Conservation (phyloP, 1,139 yeast genomes). For the Candida smagusa region DNA sequence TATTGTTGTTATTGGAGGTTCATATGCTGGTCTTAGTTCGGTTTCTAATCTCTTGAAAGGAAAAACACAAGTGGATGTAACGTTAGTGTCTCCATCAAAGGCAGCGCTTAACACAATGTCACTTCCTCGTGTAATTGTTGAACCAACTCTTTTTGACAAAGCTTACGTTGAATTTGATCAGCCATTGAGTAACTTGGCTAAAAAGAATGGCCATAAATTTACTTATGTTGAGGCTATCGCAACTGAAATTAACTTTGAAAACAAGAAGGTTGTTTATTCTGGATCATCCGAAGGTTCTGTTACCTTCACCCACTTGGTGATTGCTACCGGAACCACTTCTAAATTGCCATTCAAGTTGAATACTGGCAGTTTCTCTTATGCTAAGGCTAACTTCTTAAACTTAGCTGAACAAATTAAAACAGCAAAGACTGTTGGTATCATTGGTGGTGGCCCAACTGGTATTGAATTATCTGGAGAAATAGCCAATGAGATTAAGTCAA, state of each 20-base stretch:
- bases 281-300: constrained; percentile 11
- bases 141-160: constrained; percentile 18
- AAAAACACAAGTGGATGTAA: constrained; percentile 9
- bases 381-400: constrained; percentile 14
- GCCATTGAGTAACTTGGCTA: constrained; percentile 8
- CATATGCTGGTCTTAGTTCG: constrained; percentile 29
- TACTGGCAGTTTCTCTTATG: constrained; percentile 8
- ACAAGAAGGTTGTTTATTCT: constrained; percentile 10
- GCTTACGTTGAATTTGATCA: constrained; percentile 19
- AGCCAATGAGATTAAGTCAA: constrained; percentile 16
- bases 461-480: constrained; percentile 38
- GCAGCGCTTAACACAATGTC: constrained; percentile 20
- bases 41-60: constrained; percentile 14
- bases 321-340: constrained; percentile 33
- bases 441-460: constrained; percentile 43
- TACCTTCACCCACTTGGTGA: constrained; percentile 28
- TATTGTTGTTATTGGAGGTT: constrained; percentile 34
- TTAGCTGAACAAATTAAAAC: constrained; percentile 14
- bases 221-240: constrained; percentile 20
- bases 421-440: constrained; percentile 26
- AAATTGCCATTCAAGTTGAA: constrained; percentile 26
- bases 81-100: constrained; percentile 16
- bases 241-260: constrained; percentile 20
- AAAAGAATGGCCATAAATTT: constrained; percentile 15
- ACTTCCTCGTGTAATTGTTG: constrained; percentile 31